These are phyloP conservation scores for Penicillium sp. DNA, from an alignment of 2,329 filamentous ascomycete genomes.

Conservation along the genomic window DNA sequence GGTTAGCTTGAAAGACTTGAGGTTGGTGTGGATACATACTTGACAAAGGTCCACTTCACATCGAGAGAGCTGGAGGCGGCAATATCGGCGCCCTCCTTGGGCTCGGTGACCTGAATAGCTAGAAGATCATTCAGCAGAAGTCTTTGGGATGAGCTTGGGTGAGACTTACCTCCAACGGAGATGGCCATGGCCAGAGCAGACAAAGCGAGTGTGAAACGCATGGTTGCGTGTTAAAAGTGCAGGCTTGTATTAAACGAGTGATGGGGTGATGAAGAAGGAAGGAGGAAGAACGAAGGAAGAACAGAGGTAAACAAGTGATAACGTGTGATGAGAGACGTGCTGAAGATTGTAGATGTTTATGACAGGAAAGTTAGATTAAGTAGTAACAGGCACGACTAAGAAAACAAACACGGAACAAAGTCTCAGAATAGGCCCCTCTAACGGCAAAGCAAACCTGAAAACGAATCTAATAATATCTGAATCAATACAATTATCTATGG, in stretches of 20 bases:
- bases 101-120: slow-evolving; percentile 39
- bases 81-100: slow-evolving; percentile 30
- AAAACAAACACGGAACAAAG: not conserved
- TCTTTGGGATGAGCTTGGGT: not conserved
- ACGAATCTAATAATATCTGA: slow-evolving; percentile 16
- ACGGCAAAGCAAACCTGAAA: not conserved
- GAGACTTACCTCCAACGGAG: slow-evolving; percentile 26
- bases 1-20: not conserved
- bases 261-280: not conserved
- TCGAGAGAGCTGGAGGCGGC: slow-evolving; percentile 35
- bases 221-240: slow-evolving; percentile 13
- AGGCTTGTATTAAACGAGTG: not conserved
- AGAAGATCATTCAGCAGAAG: not conserved
- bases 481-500: not conserved
- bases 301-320: not conserved
- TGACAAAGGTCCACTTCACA: slow-evolving; percentile 42
- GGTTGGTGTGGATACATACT: slow-evolving; percentile 22
- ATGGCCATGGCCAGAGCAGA: slow-evolving; percentile 28
- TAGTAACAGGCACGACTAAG: not conserved
- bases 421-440: not conserved
- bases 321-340: not conserved
- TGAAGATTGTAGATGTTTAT: not conserved
- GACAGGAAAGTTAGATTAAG: not conserved
- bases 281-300: not conserved
- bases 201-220: slow-evolving; percentile 27